These are phyloP conservation scores for Xylaria grammica DNA, from an alignment of 495 filamentous ascomycete genomes.

Conservation along the genomic window DNA sequence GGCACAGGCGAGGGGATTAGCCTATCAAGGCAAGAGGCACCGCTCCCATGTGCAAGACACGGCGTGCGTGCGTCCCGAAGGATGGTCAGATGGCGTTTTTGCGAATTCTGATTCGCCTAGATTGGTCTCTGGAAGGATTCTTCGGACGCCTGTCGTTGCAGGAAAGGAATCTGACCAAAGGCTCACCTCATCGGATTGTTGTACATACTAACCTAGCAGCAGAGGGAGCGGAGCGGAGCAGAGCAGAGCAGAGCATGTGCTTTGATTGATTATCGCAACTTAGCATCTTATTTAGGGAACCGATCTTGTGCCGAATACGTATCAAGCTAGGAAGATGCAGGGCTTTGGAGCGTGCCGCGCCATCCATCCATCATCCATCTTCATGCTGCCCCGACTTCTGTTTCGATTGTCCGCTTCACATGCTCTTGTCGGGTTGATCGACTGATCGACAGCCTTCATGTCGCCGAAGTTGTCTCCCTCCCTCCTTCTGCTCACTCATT, in stretches of 20 bases:
- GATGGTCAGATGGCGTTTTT: slow-evolving; percentile 19
- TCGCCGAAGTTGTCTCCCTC: not conserved
- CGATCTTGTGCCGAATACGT: slow-evolving; percentile 3
- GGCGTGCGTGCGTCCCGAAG: slow-evolving; percentile 15
- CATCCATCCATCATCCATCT: not conserved
- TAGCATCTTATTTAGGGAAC: not conserved
- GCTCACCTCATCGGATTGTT: slow-evolving; percentile 17
- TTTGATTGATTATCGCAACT: not conserved
- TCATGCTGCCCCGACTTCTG: not conserved
- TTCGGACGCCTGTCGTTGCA: slow-evolving; percentile 8
- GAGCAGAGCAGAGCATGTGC: not conserved
- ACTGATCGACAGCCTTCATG: not conserved
- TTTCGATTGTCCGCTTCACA: not conserved
- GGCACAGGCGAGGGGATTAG: slow-evolving; percentile 8
- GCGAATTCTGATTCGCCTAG: slow-evolving; percentile 17
- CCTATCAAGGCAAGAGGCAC: slow-evolving; percentile 21
- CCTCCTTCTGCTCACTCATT: no score
- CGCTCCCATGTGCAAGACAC: slow-evolving; percentile 20
- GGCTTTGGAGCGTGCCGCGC: not conserved
- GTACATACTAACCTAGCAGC: no score
- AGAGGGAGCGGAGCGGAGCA: slow-evolving; percentile 8
- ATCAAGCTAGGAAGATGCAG: not conserved
- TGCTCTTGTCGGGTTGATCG: not conserved
- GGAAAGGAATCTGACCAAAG: slow-evolving; percentile 22
- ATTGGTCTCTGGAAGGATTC: slow-evolving; percentile 8